These are phyloP conservation scores for Leersia perrieri DNA, from an alignment of 176 grass and related monocot species.

Conservation along the genomic window DNA sequence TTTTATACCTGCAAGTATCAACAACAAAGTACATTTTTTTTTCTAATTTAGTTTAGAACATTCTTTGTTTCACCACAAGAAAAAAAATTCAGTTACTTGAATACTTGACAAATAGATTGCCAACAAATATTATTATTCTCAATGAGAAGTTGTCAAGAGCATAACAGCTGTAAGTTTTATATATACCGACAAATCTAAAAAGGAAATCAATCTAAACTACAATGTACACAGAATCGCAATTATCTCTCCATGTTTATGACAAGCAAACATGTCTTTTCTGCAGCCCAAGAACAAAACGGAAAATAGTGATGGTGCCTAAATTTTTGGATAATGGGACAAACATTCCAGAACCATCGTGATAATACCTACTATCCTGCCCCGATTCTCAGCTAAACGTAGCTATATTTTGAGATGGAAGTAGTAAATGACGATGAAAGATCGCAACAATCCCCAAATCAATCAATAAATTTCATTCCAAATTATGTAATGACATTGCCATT, in stretches of 20 bases:
- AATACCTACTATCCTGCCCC: no score
- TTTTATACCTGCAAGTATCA: not conserved
- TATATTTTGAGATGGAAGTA: no score
- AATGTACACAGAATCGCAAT: not conserved
- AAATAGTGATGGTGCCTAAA: not conserved
- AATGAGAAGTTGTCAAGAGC: conserved; percentile 7
- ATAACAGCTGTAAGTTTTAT: not conserved
- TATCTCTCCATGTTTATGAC: not conserved
- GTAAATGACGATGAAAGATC: not conserved
- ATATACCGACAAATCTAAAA: not conserved
- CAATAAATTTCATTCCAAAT: not conserved
- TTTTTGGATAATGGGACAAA: not conserved
- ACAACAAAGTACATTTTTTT: not conserved
- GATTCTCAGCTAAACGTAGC: no score
- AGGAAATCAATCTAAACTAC: not conserved
- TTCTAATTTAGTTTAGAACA: not conserved
- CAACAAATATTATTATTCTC: not conserved
- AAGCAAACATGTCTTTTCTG: not conserved
- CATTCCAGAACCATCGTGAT: not conserved
- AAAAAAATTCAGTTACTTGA: not conserved
- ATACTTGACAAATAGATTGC: not conserved
- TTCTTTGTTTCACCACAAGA: not conserved
- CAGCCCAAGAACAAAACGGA: not conserved
- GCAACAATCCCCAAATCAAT: not conserved
- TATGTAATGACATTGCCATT: not conserved